Percentiles rank a stretch among this genome's conserved stretches.
These are phyloP conservation scores for Saccharomycopsis olivae DNA, from an alignment of 805 yeast species.

Conservation along the genomic window DNA sequence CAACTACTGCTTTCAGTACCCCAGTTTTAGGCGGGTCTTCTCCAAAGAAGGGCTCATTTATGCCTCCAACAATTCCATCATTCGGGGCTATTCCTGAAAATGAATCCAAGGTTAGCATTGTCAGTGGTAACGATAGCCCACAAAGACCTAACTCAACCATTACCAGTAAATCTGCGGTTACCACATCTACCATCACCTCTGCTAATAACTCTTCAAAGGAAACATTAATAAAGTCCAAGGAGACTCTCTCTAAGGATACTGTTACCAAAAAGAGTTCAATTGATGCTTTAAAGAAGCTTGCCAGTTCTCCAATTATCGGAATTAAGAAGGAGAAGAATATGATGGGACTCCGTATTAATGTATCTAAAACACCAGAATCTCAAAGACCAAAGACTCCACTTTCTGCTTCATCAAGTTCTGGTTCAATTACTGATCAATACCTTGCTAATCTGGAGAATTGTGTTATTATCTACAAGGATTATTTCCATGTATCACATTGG, in stretches of 20 bases:
- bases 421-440: conserved; percentile 6
- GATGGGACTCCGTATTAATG: neutral
- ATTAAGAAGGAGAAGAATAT: neutral
- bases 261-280: conserved; percentile 4
- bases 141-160: neutral
- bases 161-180: neutral
- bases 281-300: conserved; percentile 10
- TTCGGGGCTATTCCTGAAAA: neutral
- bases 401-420: neutral
- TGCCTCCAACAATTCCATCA: neutral
- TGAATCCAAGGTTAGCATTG: neutral
- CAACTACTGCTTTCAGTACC: neutral
- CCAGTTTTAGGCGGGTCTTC: neutral
- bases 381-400: neutral
- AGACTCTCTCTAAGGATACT: conserved; percentile 4
- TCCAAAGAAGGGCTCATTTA: neutral
- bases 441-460: conserved; percentile 8
- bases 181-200: too few relatives aligned
- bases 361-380: neutral
- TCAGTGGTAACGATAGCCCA: neutral
- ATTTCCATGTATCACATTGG: conserved; percentile 9
- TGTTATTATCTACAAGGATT: conserved; percentile 8
- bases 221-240: conserved; percentile 6
- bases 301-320: neutral
- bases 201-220: conserved; percentile 7